Conservation (phyloP, 306 rosid genomes). For the Quercus bicolor region DNA sequence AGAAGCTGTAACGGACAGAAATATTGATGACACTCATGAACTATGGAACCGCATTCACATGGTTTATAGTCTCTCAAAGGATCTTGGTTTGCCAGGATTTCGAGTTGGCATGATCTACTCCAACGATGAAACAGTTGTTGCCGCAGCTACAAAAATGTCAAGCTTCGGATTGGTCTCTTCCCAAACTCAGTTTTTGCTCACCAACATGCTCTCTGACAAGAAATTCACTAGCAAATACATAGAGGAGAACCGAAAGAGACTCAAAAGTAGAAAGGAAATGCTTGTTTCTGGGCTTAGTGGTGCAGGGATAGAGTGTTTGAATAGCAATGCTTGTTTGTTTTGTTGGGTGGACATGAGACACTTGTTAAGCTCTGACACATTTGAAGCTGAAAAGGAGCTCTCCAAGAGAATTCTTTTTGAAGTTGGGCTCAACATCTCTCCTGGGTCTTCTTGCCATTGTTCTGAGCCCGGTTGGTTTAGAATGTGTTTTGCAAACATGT, state of each 20-base stretch:
- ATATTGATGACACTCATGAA: neutral
- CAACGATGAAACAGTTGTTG: conserved; percentile 36
- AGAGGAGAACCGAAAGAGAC: conserved; percentile 39
- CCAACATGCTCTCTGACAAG: conserved; percentile 45
- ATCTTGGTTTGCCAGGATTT: conserved; percentile 70
- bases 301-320: conserved; percentile 54
- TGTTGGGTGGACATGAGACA: conserved; percentile 91
- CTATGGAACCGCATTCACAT: conserved; percentile 45
- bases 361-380: conserved; percentile 34
- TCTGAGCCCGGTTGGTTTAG: conserved; percentile 93
- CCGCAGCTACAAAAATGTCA: conserved; percentile 87
- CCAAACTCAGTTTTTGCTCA: conserved; percentile 64
- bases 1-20: conserved; percentile 32
- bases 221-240: conserved; percentile 42
- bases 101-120: conserved; percentile 86
- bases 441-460: conserved; percentile 85
- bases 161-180: conserved; percentile 83
- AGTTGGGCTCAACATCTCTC: conserved; percentile 66
- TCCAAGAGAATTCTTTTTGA: conserved; percentile 58
- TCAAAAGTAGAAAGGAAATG: conserved; percentile 42
- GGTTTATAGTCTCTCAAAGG: conserved; percentile 76
- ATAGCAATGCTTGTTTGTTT: conserved; percentile 74
- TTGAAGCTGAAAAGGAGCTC: conserved; percentile 73
- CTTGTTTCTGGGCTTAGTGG: conserved; percentile 44
- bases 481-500: conserved; percentile 79